Evolutionary conservation across 805 yeast genomes (phyloP).

Genomic region (Clavispora santaluciae): DNA sequence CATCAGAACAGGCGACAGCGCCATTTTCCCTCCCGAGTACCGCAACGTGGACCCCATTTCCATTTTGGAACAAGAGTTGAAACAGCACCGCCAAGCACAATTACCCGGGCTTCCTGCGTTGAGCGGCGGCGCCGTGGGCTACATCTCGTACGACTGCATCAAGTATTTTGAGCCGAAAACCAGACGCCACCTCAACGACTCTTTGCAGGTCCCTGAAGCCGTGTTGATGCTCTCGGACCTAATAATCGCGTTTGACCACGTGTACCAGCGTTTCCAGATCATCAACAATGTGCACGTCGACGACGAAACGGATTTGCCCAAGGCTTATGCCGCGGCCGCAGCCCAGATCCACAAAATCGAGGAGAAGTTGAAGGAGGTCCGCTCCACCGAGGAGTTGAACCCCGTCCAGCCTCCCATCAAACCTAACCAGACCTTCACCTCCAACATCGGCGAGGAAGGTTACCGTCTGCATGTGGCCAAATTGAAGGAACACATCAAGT

Average conservation of each 20-base stretch:
- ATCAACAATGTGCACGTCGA: constrained; percentile 67
- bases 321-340: constrained; percentile 51
- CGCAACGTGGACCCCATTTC: constrained; percentile 74
- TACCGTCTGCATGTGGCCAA: constrained; percentile 76
- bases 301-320: constrained; percentile 22
- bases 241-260: constrained; percentile 89
- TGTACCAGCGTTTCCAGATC: constrained; percentile 86
- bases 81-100: constrained; percentile 59
- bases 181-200: constrained; percentile 67
- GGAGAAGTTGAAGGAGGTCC: constrained; percentile 40
- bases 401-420: constrained; percentile 76
- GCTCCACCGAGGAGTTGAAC: constrained; percentile 43
- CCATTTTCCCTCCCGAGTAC: constrained; percentile 19
- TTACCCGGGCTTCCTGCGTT: constrained; percentile 78
- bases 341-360: constrained; percentile 56
- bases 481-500: constrained; percentile 74
- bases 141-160: constrained; percentile 93
- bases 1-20: constrained; percentile 68
- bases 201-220: constrained; percentile 84
- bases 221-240: constrained; percentile 87
- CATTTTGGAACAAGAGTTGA: constrained; percentile 70
- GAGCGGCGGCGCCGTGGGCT: constrained; percentile 96
- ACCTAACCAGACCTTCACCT: constrained; percentile 63
- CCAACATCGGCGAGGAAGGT: constrained; percentile 92
- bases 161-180: constrained; percentile 96